Evolutionary conservation across 345 rosid genomes (phyloP).

Genomic region (Gynandropsis gynandra): DNA sequence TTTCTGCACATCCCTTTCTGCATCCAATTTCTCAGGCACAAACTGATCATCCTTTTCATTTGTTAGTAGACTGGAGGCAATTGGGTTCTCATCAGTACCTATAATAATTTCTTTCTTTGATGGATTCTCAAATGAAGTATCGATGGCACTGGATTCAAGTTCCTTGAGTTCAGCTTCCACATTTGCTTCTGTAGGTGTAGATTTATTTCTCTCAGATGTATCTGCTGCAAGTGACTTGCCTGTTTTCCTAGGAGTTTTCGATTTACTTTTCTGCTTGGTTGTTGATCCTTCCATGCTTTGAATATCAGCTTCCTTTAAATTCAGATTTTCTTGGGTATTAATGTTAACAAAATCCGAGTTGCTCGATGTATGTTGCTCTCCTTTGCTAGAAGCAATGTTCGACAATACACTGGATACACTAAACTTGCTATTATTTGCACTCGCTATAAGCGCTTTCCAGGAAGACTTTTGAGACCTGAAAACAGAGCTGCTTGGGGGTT

Average conservation of each 20-base stretch:
- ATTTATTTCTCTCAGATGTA: slow-evolving; percentile 20
- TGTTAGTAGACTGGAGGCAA: slow-evolving; percentile 2
- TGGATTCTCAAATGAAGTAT: not conserved
- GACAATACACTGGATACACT: slow-evolving; percentile 39
- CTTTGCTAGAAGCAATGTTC: slow-evolving; percentile 21
- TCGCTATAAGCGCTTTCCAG: slow-evolving; percentile 64
- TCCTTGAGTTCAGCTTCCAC: slow-evolving; percentile 22
- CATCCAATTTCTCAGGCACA: slow-evolving; percentile 14
- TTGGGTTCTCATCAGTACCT: slow-evolving; percentile 13
- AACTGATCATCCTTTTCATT: slow-evolving; percentile 19
- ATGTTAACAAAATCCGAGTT: slow-evolving; percentile 5
- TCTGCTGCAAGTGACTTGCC: slow-evolving; percentile 13
- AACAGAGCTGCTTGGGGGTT: slow-evolving; percentile 25
- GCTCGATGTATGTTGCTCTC: slow-evolving; percentile 21
- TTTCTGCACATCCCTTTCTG: slow-evolving; percentile 13
- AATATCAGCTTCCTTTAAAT: not conserved
- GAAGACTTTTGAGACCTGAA: slow-evolving; percentile 69
- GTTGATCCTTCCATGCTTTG: not conserved
- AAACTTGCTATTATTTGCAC: slow-evolving; percentile 31
- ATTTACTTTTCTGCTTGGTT: slow-evolving; percentile 19
- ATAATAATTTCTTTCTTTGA: slow-evolving; percentile 13
- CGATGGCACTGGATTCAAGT: slow-evolving; percentile 12
- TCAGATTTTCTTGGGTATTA: slow-evolving; percentile 5
- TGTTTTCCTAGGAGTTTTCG: slow-evolving; percentile 19
- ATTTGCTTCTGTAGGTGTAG: slow-evolving; percentile 5